Percentiles rank a stretch among this genome's conserved stretches.
These are phyloP conservation scores for Wickerhamomyces rabaulensis DNA, from an alignment of 805 yeast genomes.

Conservation along the genomic window DNA sequence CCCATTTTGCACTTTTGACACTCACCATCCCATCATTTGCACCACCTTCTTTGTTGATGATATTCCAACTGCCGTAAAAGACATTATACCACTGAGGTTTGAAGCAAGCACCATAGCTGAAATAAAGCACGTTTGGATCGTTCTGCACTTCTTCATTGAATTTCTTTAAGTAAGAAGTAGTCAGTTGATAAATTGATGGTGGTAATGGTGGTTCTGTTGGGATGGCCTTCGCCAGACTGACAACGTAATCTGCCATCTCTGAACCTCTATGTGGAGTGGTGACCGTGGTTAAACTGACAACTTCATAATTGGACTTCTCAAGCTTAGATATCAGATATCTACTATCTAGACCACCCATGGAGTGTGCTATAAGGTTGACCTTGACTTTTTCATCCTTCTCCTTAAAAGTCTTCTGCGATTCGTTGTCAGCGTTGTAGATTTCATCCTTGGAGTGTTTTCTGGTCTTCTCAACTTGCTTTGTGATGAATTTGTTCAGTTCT, in stretches of 20 bases:
- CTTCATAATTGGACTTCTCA: constrained; percentile 40
- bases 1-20: constrained; percentile 77
- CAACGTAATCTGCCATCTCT: constrained; percentile 69
- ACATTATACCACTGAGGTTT: constrained; percentile 56
- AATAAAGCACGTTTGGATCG: constrained; percentile 62
- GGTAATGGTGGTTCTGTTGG: constrained; percentile 25
- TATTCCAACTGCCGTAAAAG: constrained; percentile 59
- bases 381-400: constrained; percentile 33
- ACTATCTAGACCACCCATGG: constrained; percentile 92
- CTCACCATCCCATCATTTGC: constrained; percentile 87
- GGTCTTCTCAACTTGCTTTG: constrained; percentile 18
- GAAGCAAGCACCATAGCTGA: constrained; percentile 78
- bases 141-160: constrained; percentile 52
- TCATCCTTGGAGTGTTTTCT: constrained; percentile 19
- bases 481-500: constrained; percentile 47
- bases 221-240: constrained; percentile 27
- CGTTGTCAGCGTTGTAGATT: constrained; percentile 18
- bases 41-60: constrained; percentile 44
- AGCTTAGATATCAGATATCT: constrained; percentile 65
- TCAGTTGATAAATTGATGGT: constrained; percentile 55
- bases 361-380: constrained; percentile 78
- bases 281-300: constrained; percentile 74
- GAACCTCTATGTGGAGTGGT: constrained; percentile 90
- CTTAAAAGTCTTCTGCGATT: constrained; percentile 7
- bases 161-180: constrained; percentile 44